Evolutionary conservation across 2,329 filamentous ascomycete species (phyloP), one percentile per base, ranked within the genome.

Genomic region (Zymoseptoria ardabiliae): DNA sequence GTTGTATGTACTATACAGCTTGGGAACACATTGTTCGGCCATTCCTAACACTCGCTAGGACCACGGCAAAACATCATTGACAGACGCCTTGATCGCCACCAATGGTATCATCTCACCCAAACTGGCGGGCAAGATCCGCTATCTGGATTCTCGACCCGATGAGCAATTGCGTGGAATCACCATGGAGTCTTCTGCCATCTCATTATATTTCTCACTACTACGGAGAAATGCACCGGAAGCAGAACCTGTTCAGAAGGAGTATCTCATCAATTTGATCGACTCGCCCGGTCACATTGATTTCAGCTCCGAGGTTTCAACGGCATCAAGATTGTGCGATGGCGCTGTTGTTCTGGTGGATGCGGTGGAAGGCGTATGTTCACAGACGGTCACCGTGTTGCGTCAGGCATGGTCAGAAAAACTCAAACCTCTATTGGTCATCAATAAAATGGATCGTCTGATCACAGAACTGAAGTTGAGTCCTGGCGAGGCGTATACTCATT

Each of bases 161-260:
- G 94, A 99, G 75, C 94, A 99, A 76, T 83, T 90, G 17, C 88
- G 94, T 65, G 94, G 94, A 58, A 99, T 99, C 71, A 99, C 94
- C n/a, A 99, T 99, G 94, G 94, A 99, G 75, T 97, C 94, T 0
- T 97, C 93, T 5, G 94, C 94, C 63, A 99, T 99, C 65, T 97
- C 94, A 0, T 81, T 99, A 35, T 95, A 89, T 76, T 99, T 99
- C 74, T 95, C 92, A 41, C 90, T 97, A 82, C 79, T 96, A 57
- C 84, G 92, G 66, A 85, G 90, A 66, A 79, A 84, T 45, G 79
- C 83, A 1, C 86, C 90, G 22, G 66, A 73, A 25, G 69, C 72
- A 7, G 58, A 66, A 51, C 72, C 73, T 0, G 82, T 87, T 68
- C 82, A 88, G 20, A 91, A 91, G 71, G 93, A 99, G 74, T 97